Base-by-base conservation (phyloP, 2,329 filamentous ascomycete genomes). In the Cadophora gregata region DNA sequence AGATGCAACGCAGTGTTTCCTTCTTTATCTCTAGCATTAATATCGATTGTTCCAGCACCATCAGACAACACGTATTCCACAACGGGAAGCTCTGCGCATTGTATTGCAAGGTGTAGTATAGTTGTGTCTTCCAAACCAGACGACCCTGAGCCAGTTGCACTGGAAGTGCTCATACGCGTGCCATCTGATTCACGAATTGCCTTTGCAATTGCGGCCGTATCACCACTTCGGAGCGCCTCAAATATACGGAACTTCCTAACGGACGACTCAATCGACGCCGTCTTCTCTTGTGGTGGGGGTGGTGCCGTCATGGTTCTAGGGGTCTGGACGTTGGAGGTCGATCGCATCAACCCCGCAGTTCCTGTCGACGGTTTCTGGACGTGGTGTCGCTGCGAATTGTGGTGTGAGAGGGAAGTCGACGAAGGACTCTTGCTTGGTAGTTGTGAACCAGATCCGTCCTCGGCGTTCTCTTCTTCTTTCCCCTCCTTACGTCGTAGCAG, bases 201-300 rank as follows among this genome's bases (percentile, higher is more conserved):
- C 77, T 90, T 95, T 33, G 92, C 93, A 74, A 99, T 97, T 45
- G 92, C 92, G 16, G 90, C 90, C 0, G 93, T 97, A 78, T 99
- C 95, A 63, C 96, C 96, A 77, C 88, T 96, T 71, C 95, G 88
- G 71, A 99, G 83, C 50, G 94, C 91, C 81, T 98, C 96, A 76
- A 98, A 97, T 56, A 97, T 88, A 72, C 94, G 90, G 79, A 99
- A 99, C 72, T 97, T 94, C 76, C 91, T 89, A 62, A 99, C 93
- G 0, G 95, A 97, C 79, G 97, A 93, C 77, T 99, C 94, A 66
- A 99, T 91, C 27, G 88, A 89, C 69, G 81, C 67, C 4, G 71
- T 67, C 36, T 76, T 77, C 21, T 77, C 76, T 36, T 68, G 71
- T 21, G 59, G 25, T 4, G 70, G 60, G 25, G 66, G 16, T 47